Evolutionary conservation across 2,329 filamentous ascomycete species (phyloP).

Genomic region (Trichoderma semiorbis): DNA sequence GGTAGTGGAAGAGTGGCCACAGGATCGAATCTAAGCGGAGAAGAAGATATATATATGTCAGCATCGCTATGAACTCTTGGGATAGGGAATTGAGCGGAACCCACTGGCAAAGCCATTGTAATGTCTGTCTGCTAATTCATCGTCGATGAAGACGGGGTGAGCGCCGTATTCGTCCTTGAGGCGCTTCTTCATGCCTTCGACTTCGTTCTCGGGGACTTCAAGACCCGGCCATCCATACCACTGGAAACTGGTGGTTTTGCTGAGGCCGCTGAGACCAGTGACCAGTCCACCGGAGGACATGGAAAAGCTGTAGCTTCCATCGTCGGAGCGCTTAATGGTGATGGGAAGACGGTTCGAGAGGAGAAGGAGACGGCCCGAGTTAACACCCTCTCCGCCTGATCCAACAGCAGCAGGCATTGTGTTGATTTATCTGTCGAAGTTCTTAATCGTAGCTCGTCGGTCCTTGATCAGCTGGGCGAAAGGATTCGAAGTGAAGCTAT

Average conservation of each 20-base stretch:
- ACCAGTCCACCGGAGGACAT: constrained; percentile 97
- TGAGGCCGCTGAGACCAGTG: constrained; percentile 84
- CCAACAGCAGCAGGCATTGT: constrained; percentile 36
- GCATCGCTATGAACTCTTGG: neutral
- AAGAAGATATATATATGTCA: neutral
- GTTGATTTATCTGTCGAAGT: neutral
- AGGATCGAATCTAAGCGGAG: constrained; percentile 75
- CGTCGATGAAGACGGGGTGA: constrained; percentile 87
- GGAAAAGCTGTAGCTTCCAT: constrained; percentile 87
- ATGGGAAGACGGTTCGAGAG: constrained; percentile 94
- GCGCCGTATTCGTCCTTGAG: constrained; percentile 86
- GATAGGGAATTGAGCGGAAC: neutral
- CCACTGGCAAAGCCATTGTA: constrained; percentile 97
- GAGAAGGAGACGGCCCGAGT: constrained; percentile 63
- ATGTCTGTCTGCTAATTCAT: constrained; percentile 89
- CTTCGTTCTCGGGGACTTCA: constrained; percentile 83
- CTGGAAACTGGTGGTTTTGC: constrained; percentile 90
- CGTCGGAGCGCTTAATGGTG: constrained; percentile 89
- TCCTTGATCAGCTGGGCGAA: neutral
- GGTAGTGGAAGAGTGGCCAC: constrained; percentile 98
- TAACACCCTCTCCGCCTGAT: constrained; percentile 32
- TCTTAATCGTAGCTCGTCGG: neutral
- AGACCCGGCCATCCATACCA: constrained; percentile 99
- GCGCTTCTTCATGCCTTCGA: constrained; percentile 67
- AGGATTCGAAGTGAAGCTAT: neutral